phyloP scores from a whole-genome alignment of 163 green algal species.

The Trebouxia gelatinosa region DNA sequence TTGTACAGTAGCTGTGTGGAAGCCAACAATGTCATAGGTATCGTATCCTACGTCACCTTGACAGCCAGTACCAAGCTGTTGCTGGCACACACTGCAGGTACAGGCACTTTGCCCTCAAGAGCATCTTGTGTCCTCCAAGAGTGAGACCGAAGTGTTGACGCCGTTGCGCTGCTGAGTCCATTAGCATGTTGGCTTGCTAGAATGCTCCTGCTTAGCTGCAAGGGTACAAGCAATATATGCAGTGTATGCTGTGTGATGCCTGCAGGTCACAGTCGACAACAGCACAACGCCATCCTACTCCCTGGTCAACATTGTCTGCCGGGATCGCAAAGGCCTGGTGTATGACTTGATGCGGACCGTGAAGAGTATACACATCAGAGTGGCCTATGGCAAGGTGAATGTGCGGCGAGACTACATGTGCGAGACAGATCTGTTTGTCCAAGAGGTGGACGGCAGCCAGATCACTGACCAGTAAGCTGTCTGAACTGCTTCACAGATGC shows the following conservation, averaged over 20 bases:
- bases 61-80: too few relatives aligned
- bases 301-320: slow-evolving; percentile 58
- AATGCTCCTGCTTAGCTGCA: too few relatives aligned
- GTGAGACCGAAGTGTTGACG: too few relatives aligned
- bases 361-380: slow-evolving; percentile 69
- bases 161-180: too few relatives aligned
- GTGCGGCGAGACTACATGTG: slow-evolving; percentile 13
- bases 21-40: too few relatives aligned
- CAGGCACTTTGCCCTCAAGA: too few relatives aligned
- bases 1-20: too few relatives aligned
- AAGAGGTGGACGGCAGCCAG: slow-evolving; percentile 49
- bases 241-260: neutral
- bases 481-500: neutral
- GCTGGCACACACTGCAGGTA: too few relatives aligned
- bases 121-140: too few relatives aligned
- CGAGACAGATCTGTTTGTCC: slow-evolving; percentile 69
- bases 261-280: slow-evolving; percentile 65
- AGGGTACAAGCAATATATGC: neutral
- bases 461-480: slow-evolving; percentile 40
- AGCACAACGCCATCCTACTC: slow-evolving; percentile 49
- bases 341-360: slow-evolving; percentile 75
- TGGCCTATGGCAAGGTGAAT: slow-evolving; percentile 56
- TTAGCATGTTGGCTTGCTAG: too few relatives aligned
- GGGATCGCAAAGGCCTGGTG: slow-evolving; percentile 79
- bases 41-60: too few relatives aligned